These are phyloP conservation scores for Myriosclerotinia scirpicola DNA, from an alignment of 2,329 filamentous ascomycete species.

Conservation along the genomic window DNA sequence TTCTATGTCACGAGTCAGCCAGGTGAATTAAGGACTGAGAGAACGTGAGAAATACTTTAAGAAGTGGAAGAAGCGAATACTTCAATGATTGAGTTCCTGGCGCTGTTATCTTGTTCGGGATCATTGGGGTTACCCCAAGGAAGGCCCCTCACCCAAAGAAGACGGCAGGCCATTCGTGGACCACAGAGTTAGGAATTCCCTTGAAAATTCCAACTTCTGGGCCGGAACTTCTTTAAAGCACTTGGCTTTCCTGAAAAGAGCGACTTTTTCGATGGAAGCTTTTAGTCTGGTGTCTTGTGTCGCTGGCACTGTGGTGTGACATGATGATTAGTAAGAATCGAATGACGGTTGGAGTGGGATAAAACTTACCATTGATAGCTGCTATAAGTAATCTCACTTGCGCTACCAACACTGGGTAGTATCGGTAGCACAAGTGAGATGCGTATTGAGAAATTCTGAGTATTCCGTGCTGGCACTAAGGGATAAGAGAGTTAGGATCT, in stretches of 20 bases:
- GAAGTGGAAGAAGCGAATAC: background rate
- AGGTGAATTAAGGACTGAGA: background rate
- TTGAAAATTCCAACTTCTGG: background rate
- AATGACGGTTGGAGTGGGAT: background rate
- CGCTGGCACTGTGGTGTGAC: background rate
- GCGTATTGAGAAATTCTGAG: too few species aligned
- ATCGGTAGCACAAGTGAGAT: constrained; percentile 98
- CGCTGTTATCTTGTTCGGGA: background rate
- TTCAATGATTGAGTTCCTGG: background rate
- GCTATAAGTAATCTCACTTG: constrained; percentile 97
- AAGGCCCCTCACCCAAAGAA: background rate
- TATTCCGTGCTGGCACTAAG: constrained; percentile 47
- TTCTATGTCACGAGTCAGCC: background rate
- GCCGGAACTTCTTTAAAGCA: background rate
- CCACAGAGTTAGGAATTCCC: background rate
- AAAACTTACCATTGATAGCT: constrained; percentile 84
- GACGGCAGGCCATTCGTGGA: background rate
- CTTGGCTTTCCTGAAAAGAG: too few species aligned
- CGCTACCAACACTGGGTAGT: constrained; percentile 66
- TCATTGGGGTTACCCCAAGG: background rate
- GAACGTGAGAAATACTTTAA: background rate
- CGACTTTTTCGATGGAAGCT: too few species aligned
- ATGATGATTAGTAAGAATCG: background rate
- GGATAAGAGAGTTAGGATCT: background rate
- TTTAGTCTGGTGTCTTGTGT: too few species aligned